Conservation (phyloP, 108 stramenopile genomes). For the Pseudonitzschia pungens region DNA sequence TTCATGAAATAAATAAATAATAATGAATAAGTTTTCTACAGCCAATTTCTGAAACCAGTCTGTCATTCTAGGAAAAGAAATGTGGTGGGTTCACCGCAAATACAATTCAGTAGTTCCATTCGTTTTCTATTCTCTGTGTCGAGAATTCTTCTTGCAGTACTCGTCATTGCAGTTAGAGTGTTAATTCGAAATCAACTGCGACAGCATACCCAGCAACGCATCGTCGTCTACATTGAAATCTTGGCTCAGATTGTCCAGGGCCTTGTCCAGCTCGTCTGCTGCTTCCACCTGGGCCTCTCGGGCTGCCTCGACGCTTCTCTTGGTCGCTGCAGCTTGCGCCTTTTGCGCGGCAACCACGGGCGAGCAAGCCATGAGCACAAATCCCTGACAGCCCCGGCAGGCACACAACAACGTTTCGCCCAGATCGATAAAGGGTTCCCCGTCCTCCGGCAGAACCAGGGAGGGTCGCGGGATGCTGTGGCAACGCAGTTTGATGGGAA, state of each 20-base stretch:
- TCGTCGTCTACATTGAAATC: conserved; percentile 84
- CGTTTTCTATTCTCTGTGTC: background rate
- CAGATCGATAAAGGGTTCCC: conserved; percentile 69
- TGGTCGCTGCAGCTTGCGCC: conserved; percentile 41
- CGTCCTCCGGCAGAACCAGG: conserved; percentile 43
- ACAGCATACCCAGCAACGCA: conserved; percentile 68
- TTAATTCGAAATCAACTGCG: conserved; percentile 46
- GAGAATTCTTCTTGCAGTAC: background rate
- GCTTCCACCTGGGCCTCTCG: conserved; percentile 46
- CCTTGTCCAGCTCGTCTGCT: conserved; percentile 62
- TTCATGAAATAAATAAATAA: no score
- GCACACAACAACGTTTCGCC: conserved; percentile 79
- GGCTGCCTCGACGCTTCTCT: conserved; percentile 34
- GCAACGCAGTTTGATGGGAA: conserved; percentile 78
- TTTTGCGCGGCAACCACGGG: conserved; percentile 88
- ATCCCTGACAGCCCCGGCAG: conserved; percentile 87
- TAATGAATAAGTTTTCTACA: no score
- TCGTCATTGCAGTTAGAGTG: background rate
- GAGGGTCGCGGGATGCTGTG: conserved; percentile 81
- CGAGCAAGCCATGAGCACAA: conserved; percentile 87
- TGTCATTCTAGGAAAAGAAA: no score
- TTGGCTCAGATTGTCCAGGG: conserved; percentile 55
- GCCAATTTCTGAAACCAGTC: no score
- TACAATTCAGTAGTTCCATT: background rate
- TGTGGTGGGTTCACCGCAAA: no score